A percentile compares a stretch with the other conserved stretches of the same genome.
These are phyloP conservation scores for Asterionellopsis glacialis DNA, from an alignment of 108 stramenopile genomes.

Conservation along the genomic window DNA sequence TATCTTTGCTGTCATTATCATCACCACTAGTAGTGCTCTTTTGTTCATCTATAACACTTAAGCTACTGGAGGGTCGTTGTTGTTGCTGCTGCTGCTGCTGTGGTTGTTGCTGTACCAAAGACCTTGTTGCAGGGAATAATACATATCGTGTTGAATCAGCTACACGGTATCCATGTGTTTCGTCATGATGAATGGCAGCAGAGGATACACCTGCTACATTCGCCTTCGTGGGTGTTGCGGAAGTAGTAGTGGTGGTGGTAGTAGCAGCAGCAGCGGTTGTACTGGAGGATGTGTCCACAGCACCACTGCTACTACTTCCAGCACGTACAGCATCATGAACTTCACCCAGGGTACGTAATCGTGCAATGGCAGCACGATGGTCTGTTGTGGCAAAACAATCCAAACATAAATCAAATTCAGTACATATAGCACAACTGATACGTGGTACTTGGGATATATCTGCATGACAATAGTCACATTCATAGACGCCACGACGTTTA, in stretches of 20 bases:
- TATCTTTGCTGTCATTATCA: neutral
- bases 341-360: slow-evolving; percentile 17
- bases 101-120: slow-evolving; percentile 2
- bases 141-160: slow-evolving; percentile 78
- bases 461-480: slow-evolving; percentile 86
- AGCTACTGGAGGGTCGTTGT: no score
- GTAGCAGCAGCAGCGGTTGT: slow-evolving; percentile 1
- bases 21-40: neutral
- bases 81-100: no score
- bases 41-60: slow-evolving; percentile 6
- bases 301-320: neutral
- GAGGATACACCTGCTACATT: slow-evolving; percentile 19
- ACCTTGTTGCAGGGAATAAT: slow-evolving; percentile 54
- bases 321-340: slow-evolving; percentile 11
- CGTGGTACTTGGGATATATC: slow-evolving; percentile 80
- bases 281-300: neutral
- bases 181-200: slow-evolving; percentile 46
- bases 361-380: slow-evolving; percentile 31
- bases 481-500: slow-evolving; percentile 72
- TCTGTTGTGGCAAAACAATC: slow-evolving; percentile 78
- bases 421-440: slow-evolving; percentile 77
- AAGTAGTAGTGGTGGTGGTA: neutral
- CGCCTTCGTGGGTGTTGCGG: neutral
- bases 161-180: slow-evolving; percentile 72
- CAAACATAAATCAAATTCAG: slow-evolving; percentile 85